phyloP scores from a whole-genome alignment of 2,329 filamentous ascomycete species.

The Beauveria asiatica region DNA sequence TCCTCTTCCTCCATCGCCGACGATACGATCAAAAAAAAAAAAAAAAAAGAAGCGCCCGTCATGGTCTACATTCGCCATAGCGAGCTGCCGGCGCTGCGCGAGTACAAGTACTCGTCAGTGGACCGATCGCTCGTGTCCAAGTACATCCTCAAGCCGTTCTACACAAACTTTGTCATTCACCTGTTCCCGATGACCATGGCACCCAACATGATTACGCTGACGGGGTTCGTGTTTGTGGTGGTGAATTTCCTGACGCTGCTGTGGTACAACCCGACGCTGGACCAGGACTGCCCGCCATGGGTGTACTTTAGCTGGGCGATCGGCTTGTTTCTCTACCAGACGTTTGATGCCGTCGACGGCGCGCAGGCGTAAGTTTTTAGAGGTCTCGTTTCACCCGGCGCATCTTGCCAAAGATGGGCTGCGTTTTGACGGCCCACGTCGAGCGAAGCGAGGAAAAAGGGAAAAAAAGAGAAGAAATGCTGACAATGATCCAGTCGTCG shows the following conservation, averaged over 20 bases:
- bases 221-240: constrained; percentile 83
- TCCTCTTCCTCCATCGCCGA: background rate
- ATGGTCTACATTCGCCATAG: constrained; percentile 97
- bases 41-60: constrained; percentile 17
- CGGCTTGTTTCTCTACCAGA: constrained; percentile 93
- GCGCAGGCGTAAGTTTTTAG: constrained; percentile 66
- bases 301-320: constrained; percentile 89
- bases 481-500: constrained; percentile 51
- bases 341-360: constrained; percentile 94
- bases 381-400: constrained; percentile 1
- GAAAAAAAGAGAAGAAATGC: background rate
- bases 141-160: constrained; percentile 96
- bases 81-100: constrained; percentile 75
- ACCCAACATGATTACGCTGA: constrained; percentile 77
- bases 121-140: constrained; percentile 85
- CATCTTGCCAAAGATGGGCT: background rate
- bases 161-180: constrained; percentile 87
- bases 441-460: constrained; percentile 3
- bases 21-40: background rate
- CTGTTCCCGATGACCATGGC: constrained; percentile 96
- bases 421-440: background rate
- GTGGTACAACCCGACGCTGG: constrained; percentile 91
- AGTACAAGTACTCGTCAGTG: constrained; percentile 92
- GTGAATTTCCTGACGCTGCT: constrained; percentile 83
- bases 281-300: constrained; percentile 89